Conservation (phyloP, 1,139 yeast species). For the Wickerhamomyces sp. region DNA sequence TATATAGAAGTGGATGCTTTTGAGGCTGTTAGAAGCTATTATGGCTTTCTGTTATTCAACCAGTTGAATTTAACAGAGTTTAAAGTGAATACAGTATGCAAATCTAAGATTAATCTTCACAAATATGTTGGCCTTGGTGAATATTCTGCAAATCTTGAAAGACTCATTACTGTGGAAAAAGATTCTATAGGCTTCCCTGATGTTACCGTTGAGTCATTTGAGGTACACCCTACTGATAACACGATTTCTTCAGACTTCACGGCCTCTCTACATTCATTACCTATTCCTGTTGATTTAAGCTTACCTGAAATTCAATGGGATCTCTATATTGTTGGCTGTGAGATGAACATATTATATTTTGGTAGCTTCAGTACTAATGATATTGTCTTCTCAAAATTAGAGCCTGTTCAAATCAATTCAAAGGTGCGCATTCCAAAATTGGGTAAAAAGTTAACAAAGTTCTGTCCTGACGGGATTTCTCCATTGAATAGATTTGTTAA, state of each 20-base stretch:
- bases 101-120: constrained; percentile 3
- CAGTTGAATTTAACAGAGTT: constrained; percentile 1
- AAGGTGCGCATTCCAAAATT: constrained; percentile 4
- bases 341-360: constrained; percentile 5
- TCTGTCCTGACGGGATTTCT: constrained; percentile 18
- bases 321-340: constrained; percentile 14
- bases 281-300: constrained; percentile 1
- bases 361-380: constrained; percentile 4
- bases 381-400: not conserved
- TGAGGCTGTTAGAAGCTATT: constrained; percentile 6
- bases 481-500: constrained; percentile 16
- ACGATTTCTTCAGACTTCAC: not conserved
- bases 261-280: not conserved
- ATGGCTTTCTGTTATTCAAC: constrained; percentile 5
- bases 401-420: not conserved
- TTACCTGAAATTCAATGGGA: constrained; percentile 16
- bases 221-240: no score
- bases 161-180: not conserved
- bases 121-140: constrained; percentile 3
- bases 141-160: not conserved
- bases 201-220: not conserved
- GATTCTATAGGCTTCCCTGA: not conserved
- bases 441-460: constrained; percentile 4
- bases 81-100: constrained; percentile 2
- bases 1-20: constrained; percentile 8